phyloP scores from a whole-genome alignment of 495 filamentous ascomycete genomes.

The Trichoderma orchidacearum region DNA sequence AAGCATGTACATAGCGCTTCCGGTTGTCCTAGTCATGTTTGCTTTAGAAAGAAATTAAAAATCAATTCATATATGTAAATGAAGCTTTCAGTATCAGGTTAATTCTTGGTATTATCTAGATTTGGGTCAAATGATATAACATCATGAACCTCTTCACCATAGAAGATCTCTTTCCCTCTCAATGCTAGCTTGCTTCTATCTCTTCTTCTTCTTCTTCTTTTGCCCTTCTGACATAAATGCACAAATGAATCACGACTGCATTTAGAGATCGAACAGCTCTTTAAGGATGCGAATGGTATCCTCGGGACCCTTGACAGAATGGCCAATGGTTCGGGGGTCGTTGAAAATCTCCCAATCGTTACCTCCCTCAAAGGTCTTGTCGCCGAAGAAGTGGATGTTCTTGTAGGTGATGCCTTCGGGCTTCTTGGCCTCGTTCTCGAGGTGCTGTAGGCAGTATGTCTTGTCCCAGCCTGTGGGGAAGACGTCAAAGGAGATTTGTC shows the following conservation, averaged over 20 bases:
- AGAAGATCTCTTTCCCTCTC: not conserved
- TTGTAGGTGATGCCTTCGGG: conserved; percentile 59
- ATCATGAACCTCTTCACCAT: not conserved
- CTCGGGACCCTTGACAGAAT: conserved; percentile 65
- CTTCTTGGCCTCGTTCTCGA: conserved; percentile 65
- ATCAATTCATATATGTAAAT: no score
- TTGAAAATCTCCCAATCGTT: conserved; percentile 92
- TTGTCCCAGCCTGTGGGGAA: conserved; percentile 98
- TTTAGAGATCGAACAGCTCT: conserved; percentile 61
- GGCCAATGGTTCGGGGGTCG: conserved; percentile 70
- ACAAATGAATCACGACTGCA: not conserved
- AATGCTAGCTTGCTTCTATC: not conserved
- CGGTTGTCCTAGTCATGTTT: not conserved
- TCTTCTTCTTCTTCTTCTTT: not conserved
- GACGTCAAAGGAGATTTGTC: conserved; percentile 95
- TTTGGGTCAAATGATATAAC: not conserved
- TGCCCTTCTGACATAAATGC: not conserved
- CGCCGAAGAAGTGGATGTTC: conserved; percentile 94
- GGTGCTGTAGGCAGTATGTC: conserved; percentile 85
- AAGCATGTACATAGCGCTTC: not conserved
- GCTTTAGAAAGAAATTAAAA: not conserved
- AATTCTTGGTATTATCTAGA: not conserved
- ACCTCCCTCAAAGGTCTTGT: conserved; percentile 79
- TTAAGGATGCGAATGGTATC: conserved; percentile 68
- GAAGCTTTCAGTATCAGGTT: no score